Percentiles rank a stretch among this genome's conserved stretches.
phyloP scores from a whole-genome alignment of 1,284 basidiomycete species.

The Heterobasidion parviporum region DNA sequence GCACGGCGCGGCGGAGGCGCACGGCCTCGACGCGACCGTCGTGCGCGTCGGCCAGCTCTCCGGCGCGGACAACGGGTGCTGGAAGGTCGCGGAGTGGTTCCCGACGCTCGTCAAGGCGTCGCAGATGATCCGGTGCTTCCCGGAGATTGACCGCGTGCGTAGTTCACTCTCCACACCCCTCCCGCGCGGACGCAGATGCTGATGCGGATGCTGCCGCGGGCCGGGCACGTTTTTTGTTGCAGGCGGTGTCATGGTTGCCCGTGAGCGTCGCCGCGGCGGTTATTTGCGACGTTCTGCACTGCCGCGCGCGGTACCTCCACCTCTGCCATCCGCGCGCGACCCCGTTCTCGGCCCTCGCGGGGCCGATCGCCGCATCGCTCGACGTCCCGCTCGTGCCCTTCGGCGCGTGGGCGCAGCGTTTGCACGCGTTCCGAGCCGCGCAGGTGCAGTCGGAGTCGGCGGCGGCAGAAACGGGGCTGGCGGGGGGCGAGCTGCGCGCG shows the following conservation, averaged over 20 bases:
- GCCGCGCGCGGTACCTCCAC: background rate
- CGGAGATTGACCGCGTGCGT: background rate
- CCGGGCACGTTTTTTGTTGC: background rate
- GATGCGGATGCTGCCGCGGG: too few species aligned
- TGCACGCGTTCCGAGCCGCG: background rate
- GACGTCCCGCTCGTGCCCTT: background rate
- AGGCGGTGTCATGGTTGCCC: background rate
- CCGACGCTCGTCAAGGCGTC: slow-evolving; percentile 18
- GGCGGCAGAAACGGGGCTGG: background rate
- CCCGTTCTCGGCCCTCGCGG: background rate
- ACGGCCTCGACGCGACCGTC: background rate
- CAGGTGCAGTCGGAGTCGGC: background rate
- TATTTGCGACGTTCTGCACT: slow-evolving; percentile 1
- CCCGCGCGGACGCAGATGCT: background rate
- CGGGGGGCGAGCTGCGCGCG: slow-evolving; percentile 22
- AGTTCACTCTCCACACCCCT: too few species aligned
- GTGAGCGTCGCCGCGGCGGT: background rate
- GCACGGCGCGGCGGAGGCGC: background rate
- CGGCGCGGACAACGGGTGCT: background rate
- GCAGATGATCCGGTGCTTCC: background rate
- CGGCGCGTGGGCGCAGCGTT: background rate
- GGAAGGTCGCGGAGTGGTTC: slow-evolving; percentile 1
- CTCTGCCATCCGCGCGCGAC: background rate
- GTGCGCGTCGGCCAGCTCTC: background rate
- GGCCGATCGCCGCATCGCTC: background rate